These are phyloP conservation scores for Mycena pura DNA, from an alignment of 768 basidiomycete species.

Conservation along the genomic window DNA sequence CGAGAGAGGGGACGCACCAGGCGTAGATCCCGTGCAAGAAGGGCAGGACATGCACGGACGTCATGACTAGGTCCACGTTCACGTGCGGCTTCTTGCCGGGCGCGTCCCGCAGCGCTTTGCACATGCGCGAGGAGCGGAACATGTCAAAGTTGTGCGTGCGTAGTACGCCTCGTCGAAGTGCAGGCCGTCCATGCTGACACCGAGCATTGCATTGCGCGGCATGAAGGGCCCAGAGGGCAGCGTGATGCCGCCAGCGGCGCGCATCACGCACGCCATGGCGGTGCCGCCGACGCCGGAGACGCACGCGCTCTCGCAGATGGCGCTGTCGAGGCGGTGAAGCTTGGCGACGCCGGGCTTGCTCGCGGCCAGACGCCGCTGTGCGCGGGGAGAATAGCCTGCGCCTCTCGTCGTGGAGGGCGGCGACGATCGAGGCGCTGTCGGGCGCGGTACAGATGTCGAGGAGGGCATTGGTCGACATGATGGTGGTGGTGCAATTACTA, in stretches of 20 bases:
- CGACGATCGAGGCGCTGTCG: neutral
- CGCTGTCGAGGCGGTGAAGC: constrained; percentile 22
- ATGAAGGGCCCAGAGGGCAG: constrained; percentile 10
- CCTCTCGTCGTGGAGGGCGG: constrained; percentile 16
- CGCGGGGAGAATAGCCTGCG: neutral
- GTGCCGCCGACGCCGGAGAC: constrained; percentile 12
- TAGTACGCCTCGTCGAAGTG: constrained; percentile 23
- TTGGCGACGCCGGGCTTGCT: constrained; percentile 10
- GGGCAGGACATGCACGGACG: constrained; percentile 11
- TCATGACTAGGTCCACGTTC: constrained; percentile 17
- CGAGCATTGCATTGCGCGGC: neutral
- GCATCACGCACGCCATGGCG: constrained; percentile 6
- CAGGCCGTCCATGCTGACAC: constrained; percentile 21
- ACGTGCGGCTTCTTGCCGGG: no score
- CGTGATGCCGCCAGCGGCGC: neutral
- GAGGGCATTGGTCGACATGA: constrained; percentile 20
- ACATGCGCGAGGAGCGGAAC: constrained; percentile 19
- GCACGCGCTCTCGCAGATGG: constrained; percentile 14
- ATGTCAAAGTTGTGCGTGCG: constrained; percentile 4
- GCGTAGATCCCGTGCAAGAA: constrained; percentile 20
- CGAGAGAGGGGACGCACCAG: constrained; percentile 8
- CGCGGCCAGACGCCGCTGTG: constrained; percentile 21
- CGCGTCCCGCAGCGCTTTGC: no score
- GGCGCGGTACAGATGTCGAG: constrained; percentile 23
- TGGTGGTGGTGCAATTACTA: no score